Conservation (phyloP, 208 protist genomes). For the Leishmania guyanensis region DNA sequence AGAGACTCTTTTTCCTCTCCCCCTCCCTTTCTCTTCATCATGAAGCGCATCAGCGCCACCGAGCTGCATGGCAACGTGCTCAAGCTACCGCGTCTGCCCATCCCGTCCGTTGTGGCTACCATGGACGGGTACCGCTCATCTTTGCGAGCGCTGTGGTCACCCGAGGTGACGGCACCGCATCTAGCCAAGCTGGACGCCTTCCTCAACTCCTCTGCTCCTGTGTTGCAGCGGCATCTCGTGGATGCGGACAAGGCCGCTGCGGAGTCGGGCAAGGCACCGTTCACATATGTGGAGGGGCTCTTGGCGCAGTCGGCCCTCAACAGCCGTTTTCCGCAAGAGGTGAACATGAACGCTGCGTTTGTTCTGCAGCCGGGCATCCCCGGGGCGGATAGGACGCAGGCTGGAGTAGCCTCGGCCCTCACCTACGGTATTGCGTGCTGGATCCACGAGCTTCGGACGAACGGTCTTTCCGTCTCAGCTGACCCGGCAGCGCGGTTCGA, state of each 20-base stretch:
- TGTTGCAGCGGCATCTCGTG: slow-evolving; percentile 71
- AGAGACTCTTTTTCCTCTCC: neutral
- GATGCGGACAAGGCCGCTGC: slow-evolving; percentile 56
- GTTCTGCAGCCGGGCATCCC: slow-evolving; percentile 53
- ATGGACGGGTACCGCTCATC: slow-evolving; percentile 59
- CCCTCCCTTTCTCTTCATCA: slow-evolving; percentile 13
- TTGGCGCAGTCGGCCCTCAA: slow-evolving; percentile 51
- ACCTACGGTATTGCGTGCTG: slow-evolving; percentile 68
- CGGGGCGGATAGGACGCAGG: slow-evolving; percentile 55
- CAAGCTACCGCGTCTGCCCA: slow-evolving; percentile 71
- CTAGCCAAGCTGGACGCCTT: slow-evolving; percentile 74
- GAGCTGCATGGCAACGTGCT: slow-evolving; percentile 79
- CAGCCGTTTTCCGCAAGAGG: slow-evolving; percentile 64
- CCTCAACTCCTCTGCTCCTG: slow-evolving; percentile 41
- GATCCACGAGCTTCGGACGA: slow-evolving; percentile 38
- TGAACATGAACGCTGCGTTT: slow-evolving; percentile 77
- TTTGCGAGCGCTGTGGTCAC: slow-evolving; percentile 63
- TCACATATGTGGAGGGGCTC: slow-evolving; percentile 73
- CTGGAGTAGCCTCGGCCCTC: slow-evolving; percentile 62
- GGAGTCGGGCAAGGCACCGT: slow-evolving; percentile 46
- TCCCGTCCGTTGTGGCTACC: slow-evolving; percentile 65
- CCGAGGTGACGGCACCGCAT: slow-evolving; percentile 58
- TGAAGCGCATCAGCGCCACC: slow-evolving; percentile 63
- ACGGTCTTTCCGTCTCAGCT: slow-evolving; percentile 43
- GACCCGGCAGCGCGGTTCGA: slow-evolving; percentile 43